A percentile compares a stretch with the other conserved stretches of the same genome.
phyloP scores from a whole-genome alignment of 768 basidiomycete genomes.

The Cystobasidium onofrii region DNA sequence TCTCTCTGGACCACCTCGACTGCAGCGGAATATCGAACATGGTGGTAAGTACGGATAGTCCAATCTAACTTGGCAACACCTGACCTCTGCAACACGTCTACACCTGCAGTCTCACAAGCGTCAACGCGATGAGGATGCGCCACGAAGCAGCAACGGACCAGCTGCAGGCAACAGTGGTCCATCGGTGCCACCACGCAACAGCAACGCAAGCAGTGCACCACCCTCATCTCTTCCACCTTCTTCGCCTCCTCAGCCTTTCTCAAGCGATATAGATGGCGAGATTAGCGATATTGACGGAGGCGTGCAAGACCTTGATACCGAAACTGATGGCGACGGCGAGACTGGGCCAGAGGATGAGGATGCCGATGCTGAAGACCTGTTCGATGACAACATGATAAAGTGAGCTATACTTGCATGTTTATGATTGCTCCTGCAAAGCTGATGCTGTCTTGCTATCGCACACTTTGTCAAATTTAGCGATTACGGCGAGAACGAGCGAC shows the following conservation, averaged over 20 bases:
- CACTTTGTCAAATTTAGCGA: conserved; percentile 50
- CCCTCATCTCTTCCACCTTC: conserved; percentile 36
- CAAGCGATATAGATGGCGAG: conserved; percentile 71
- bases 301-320: conserved; percentile 62
- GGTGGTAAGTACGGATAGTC: not conserved
- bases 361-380: conserved; percentile 88
- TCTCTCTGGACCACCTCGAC: not conserved
- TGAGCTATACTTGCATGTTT: conserved; percentile 50
- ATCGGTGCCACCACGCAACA: conserved; percentile 15
- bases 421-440: not conserved
- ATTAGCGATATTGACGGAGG: conserved; percentile 30
- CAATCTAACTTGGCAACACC: too few relatives aligned
- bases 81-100: not conserved
- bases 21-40: not conserved
- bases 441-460: not conserved
- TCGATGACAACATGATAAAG: conserved; percentile 63
- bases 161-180: not conserved
- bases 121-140: conserved; percentile 13
- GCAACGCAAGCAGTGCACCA: conserved; percentile 18
- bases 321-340: conserved; percentile 52
- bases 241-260: conserved; percentile 56
- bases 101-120: conserved; percentile 17
- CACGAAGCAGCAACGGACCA: conserved; percentile 6
- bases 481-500: conserved; percentile 69
- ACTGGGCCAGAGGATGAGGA: conserved; percentile 55